Base-by-base conservation (phyloP, 257 asterid species). In the Catharanthus roseus region DNA sequence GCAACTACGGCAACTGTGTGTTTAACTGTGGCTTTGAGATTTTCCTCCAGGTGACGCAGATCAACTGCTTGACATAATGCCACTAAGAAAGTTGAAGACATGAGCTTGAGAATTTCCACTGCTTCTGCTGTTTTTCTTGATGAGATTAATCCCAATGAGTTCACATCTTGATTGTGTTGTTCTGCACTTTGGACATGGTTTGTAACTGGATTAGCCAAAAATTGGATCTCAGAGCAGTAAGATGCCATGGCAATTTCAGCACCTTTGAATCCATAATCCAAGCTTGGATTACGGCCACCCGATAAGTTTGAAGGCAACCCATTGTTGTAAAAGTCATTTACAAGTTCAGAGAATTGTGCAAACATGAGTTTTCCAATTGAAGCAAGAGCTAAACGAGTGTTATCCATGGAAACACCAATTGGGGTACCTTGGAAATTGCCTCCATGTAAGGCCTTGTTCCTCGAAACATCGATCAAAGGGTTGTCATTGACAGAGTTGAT, bases 341-440 rank as follows among this genome's bases (percentile, higher is more conserved):
- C 82, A 38, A 78, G 82, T 58, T 78, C 82, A 53, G 82, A 78
- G 11, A 78, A 53, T 49, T 78, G 82, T 31, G 82, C 82, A 34
- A 78, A 78, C 82, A 78, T 78, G 55, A 78, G 82, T 41, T 78
- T 78, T 15, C 82, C 82, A 65, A 78, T 78, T n/a, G 82, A 78
- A 23, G 75, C 82, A 21, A 78, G 69, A 34, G 82, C 82, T 4
- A 78, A 55, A 36, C 82, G 75, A 4, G 78, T 73, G 12, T 73
- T 78, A 58, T 78, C 82, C 82, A 78, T 78, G 3, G 82, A 78
- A 2, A 78, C 82, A 4, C 82, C 82, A 57, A 78, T 73, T 13
- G 82, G 82, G 26, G 82, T 78, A 3, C 82, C 82, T 39, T 78
- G 82, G 6, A 78, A 78, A 31, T 78, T 78, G 8, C 82, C 82